Base-by-base conservation (phyloP, 1,139 yeast genomes). In the Hansenula lynferdii region DNA sequence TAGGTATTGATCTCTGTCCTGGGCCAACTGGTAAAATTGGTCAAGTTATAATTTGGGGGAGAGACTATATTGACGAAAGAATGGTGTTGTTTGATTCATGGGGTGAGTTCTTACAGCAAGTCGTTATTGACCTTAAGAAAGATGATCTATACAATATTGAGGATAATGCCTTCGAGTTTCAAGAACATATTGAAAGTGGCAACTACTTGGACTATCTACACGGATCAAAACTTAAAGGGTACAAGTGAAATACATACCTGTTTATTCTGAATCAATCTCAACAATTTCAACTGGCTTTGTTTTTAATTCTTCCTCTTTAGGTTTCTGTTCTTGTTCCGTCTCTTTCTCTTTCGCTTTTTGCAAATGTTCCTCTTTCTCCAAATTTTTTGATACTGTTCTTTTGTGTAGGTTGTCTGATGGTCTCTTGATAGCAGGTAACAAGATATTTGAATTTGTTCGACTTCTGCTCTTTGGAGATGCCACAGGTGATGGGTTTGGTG, bases 1-100 rank as follows among this genome's bases (percentile, higher is more conserved):
- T 79, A 42, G 85, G 82, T 3, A 53, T 79, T 34, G 85, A 79
- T 58, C 63, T 79, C 38, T 71, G 77, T 3, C 85, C 85, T 0
- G 83, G 82, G 4, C 75, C 80, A 20, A 63, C 60, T 25, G 85
- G 85, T 33, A 59, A 58, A 45, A 69, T 77, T 72, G 85, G 85
- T 19, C 85, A 79, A 57, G 62, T 79, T 15, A 78, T 79, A 41
- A 58, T 77, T 31, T 79, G 73, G 55, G 85, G 85, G 15, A 70
- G 83, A 50, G 85, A 79, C 48, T 77, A 64, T 51, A 35, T 37
- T 25, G 84, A 79, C 57, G 74, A 80, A 36, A 78, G 77, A 51
- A 62, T 73, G 44, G 83, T 78, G 23, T 60, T 78, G 45, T 82
- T 83, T 6, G 53, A 64, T n/a, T 65, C 67, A 36, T 77, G 79